A percentile compares a stretch with the other conserved stretches of the same genome.
phyloP scores from a whole-genome alignment of 2,329 filamentous ascomycete species.

The Talaromyces sp. region DNA sequence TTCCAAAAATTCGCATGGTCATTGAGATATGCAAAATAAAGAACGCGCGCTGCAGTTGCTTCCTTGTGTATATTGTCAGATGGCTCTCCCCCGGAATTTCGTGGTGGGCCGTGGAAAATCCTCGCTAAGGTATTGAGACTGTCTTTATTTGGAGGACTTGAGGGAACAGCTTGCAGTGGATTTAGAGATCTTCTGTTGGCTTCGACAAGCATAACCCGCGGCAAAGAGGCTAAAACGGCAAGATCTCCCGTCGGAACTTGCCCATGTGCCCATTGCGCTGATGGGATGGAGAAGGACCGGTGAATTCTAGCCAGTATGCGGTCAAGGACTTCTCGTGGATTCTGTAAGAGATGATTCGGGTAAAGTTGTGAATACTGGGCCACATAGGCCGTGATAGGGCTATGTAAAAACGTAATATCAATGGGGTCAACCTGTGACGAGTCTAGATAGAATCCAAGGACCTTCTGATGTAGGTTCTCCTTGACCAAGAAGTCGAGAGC shows the following conservation, averaged over 20 bases:
- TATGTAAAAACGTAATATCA: conserved; percentile 51
- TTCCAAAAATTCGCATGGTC: conserved; percentile 50
- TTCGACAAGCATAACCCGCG: conserved; percentile 50
- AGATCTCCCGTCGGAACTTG: conserved; percentile 54
- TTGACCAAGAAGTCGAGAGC: conserved; percentile 50
- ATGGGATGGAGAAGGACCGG: conserved; percentile 41
- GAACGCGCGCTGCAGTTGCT: conserved; percentile 48
- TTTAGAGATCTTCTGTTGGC: conserved; percentile 33
- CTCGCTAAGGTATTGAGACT: conserved; percentile 52
- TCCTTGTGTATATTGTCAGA: conserved; percentile 43
- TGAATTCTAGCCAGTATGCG: conserved; percentile 46
- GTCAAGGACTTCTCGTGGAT: conserved; percentile 34
- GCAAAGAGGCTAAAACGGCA: conserved; percentile 54
- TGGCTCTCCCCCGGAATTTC: conserved; percentile 24
- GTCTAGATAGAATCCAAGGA: conserved; percentile 50
- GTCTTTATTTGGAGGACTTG: conserved; percentile 50
- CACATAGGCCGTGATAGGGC: conserved; percentile 54
- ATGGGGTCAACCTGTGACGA: conserved; percentile 46
- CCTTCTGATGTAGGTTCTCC: conserved; percentile 47
- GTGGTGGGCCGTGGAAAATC: conserved; percentile 54
- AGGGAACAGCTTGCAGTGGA: conserved; percentile 49
- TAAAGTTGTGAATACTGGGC: conserved; percentile 53
- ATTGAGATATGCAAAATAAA: conserved; percentile 53
- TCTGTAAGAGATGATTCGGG: conserved; percentile 51
- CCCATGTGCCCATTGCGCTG: conserved; percentile 48